These are phyloP conservation scores for Pinus taeda DNA, from an alignment of 75 land plant genomes.

Conservation along the genomic window DNA sequence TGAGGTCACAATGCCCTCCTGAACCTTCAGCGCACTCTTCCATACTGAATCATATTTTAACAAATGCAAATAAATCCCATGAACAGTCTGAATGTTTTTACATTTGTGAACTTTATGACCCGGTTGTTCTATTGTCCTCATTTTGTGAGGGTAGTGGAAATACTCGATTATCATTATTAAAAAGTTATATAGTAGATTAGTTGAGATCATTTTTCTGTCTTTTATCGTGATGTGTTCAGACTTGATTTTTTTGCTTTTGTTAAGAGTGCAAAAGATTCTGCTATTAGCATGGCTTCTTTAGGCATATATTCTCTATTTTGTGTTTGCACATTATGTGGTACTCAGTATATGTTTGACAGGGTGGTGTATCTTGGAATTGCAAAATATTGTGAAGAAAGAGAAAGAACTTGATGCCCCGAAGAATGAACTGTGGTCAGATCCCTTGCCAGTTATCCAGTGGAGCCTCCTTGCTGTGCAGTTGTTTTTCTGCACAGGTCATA, in stretches of 20 bases:
- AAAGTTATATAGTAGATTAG: too few relatives aligned
- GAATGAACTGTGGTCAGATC: constrained; percentile 3
- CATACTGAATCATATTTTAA: not conserved
- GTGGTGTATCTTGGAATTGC: constrained; percentile 70
- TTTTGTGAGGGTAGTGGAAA: too few relatives aligned
- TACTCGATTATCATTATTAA: too few relatives aligned
- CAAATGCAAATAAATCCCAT: not conserved
- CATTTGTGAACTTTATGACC: not conserved
- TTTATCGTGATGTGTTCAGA: not conserved
- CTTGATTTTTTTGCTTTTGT: not conserved
- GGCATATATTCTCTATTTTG: not conserved
- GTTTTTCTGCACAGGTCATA: constrained; percentile 86
- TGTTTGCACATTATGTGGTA: not conserved
- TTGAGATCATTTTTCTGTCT: too few relatives aligned
- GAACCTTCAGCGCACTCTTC: not conserved
- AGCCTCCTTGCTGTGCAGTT: constrained; percentile 71
- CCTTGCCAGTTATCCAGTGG: constrained; percentile 62
- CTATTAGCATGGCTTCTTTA: not conserved
- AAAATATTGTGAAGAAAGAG: constrained; percentile 15
- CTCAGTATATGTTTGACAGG: constrained; percentile 26
- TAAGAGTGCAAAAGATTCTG: not conserved
- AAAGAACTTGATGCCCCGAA: constrained; percentile 2
- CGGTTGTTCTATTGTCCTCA: too few relatives aligned
- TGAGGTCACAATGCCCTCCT: too few relatives aligned
- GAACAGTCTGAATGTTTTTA: not conserved